Conservation (phyloP, 169 alveolate genomes). For the Babesia sp. region DNA sequence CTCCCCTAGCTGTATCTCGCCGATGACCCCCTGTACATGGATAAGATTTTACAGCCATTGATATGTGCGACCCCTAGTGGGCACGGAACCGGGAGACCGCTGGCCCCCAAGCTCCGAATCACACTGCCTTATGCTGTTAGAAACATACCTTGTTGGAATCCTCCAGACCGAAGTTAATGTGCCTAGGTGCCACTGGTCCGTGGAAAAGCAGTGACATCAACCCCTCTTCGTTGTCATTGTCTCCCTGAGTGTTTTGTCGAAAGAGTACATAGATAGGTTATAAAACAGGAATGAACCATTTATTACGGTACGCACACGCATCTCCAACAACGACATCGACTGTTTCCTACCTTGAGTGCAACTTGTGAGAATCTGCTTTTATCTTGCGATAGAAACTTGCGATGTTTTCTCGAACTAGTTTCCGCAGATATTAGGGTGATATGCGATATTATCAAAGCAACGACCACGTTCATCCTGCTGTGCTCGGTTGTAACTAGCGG, state of each 20-base stretch:
- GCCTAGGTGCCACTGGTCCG: slow-evolving; percentile 43
- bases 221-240: slow-evolving; percentile 12
- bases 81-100: too few species aligned
- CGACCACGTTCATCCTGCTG: neutral
- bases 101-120: neutral
- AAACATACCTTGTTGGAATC: slow-evolving; percentile 63
- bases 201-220: slow-evolving; percentile 60
- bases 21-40: slow-evolving; percentile 33
- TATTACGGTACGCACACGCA: neutral
- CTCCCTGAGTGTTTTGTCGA: slow-evolving; percentile 3
- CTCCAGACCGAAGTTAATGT: slow-evolving; percentile 53
- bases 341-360: slow-evolving; percentile 2
- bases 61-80: too few species aligned
- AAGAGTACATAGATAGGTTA: neutral
- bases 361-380: slow-evolving; percentile 13
- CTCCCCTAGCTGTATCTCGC: slow-evolving; percentile 39
- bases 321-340: neutral
- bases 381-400: neutral
- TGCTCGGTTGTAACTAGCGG: neutral
- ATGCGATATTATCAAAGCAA: neutral
- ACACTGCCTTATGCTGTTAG: neutral
- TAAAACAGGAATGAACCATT: neutral
- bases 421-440: neutral
- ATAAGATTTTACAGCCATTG: neutral
- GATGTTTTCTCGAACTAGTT: neutral